Conservation (phyloP, 2,329 filamentous ascomycete genomes). For the Trichoderma sp. region DNA sequence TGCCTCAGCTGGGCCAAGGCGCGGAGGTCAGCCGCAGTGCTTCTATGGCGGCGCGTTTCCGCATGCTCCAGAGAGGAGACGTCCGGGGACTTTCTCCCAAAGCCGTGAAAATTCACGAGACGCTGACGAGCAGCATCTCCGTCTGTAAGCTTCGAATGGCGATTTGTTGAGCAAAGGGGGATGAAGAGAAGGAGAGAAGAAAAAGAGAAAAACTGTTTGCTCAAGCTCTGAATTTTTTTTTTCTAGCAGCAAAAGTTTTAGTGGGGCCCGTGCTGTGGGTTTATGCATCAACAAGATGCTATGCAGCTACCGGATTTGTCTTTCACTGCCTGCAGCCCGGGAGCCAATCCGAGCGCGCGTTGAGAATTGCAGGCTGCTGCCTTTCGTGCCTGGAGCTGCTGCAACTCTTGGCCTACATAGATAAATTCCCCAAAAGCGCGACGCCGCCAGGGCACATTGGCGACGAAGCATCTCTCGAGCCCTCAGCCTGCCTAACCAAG, state of each 20-base stretch:
- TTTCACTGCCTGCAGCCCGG: slow-evolving; percentile 10
- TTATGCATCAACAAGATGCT: slow-evolving; percentile 21
- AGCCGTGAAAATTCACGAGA: slow-evolving; percentile 55
- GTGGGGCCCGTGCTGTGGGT: slow-evolving; percentile 22
- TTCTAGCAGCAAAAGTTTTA: slow-evolving; percentile 16
- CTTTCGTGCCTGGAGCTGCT: slow-evolving; percentile 20
- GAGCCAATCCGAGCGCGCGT: slow-evolving; percentile 29
- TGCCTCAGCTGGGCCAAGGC: slow-evolving; percentile 47
- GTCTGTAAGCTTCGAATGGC: slow-evolving; percentile 99
- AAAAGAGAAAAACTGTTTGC: slow-evolving; percentile 15
- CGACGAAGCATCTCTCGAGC: not conserved
- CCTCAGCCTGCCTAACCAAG: not conserved
- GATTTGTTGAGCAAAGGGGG: slow-evolving; percentile 97
- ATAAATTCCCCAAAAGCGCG: slow-evolving; percentile 17
- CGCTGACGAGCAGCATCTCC: slow-evolving; percentile 49
- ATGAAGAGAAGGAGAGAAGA: slow-evolving; percentile 41
- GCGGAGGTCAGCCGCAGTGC: slow-evolving; percentile 84
- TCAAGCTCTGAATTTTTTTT: slow-evolving; percentile 29
- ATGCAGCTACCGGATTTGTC: slow-evolving; percentile 20
- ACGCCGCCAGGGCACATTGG: slow-evolving; percentile 1
- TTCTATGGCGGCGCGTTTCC: slow-evolving; percentile 99
- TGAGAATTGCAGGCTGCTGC: slow-evolving; percentile 19
- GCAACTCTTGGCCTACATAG: not conserved
- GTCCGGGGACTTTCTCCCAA: slow-evolving; percentile 99
- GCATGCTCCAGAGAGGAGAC: slow-evolving; percentile 55